Base-by-base conservation (phyloP, 2,329 filamentous ascomycete genomes). In the Xylariaceae sp. region DNA sequence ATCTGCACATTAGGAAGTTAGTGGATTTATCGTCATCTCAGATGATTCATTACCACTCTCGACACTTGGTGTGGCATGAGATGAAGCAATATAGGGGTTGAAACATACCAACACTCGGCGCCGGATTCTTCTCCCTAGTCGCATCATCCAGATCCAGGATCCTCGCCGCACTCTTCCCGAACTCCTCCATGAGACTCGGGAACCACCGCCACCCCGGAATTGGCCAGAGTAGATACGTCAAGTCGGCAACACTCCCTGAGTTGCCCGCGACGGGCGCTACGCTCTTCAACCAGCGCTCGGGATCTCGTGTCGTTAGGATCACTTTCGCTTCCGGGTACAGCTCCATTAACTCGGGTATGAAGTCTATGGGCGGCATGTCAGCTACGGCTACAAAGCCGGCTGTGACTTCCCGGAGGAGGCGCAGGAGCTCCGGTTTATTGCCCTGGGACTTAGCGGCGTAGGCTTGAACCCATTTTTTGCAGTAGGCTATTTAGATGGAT, bases 331-430 rank as follows among this genome's bases (percentile, higher is more conserved):
- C 53, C 4, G 54, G 55, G 36, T 58, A 56, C 17, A 54, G 3
- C 19, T 55, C 55, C 44, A 58, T 45, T 48, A 58, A 44, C 36
- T 58, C 54, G 2, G 52, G 46, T 21, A 55, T 52, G 43, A 58
- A 58, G 44, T 54, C 52, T 8, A 37, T 29, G 3, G 50, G 46
- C 2, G 54, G 55, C 21, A 53, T 23, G 27, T 59, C 56, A 2
- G 55, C 51, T n/a, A 40, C 44, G 6, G 44, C 55, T 6, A 41
- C 52, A 43, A 55, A 59, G 3, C 55, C 56, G 11, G 47, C 53
- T 0, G 56, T 58, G 1, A 48, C 54, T 17, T 56, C 40, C 4
- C 43, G 48, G 6, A 57, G 48, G 4, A 55, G 41, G 46, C 57
- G 59, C 42, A 57, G 37, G 0, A 52, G 54, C 22, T 40, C n/a